Evolutionary conservation across 2,329 filamentous ascomycete species (phyloP), one percentile per base, ranked within the genome.

Genomic region (Fusarium zealandicum): DNA sequence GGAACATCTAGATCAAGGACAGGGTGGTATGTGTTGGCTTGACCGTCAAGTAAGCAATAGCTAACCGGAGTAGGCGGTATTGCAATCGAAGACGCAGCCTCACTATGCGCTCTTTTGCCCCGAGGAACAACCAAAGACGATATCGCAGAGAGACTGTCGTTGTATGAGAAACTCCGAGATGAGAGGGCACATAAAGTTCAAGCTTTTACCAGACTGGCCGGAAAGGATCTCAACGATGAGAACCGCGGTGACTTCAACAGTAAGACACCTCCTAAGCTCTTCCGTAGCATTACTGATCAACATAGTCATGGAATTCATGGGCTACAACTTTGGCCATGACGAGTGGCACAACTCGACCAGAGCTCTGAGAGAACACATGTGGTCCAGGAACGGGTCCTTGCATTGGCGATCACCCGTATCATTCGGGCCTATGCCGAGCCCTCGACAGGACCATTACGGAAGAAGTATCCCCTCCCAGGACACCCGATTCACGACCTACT

Each of bases 31-130:
- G 13, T 6, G 1, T 17, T 27, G 25, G 25, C 10, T 27, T 10
- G 12, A 12, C 7, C 18, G 17, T 13, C 3, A 3, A 10, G n/a
- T n/a, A n/a, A 40, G 25, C 31, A 9, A 22, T 33, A 9, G 12
- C 44, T 48, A 14, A 40, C 25, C 13, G 6, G 4, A 16, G 17
- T 11, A 49, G 46, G 85, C 2, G 87, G 80, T 8, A 85, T 83
- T 51, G 87, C 88, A 0, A 88, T 90, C 36, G 87, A 90, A 66
- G 88, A 90, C 57, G 86, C 81, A 0, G 82, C 81, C 0, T 79
- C 85, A 0, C 67, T 90, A 1, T 79, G 77, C 1, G 79, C 81
- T 2, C 75, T 90, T 6, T 73, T 90, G 0, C 78, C 80, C 0
- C 57, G 61, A 0, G 80, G 78, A 0, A 80, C 80, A 0, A 50